Percentiles rank a stretch among this genome's conserved stretches.
These are phyloP conservation scores for Stachybotrys chartarum DNA, from an alignment of 2,329 filamentous ascomycete species.

Conservation along the genomic window DNA sequence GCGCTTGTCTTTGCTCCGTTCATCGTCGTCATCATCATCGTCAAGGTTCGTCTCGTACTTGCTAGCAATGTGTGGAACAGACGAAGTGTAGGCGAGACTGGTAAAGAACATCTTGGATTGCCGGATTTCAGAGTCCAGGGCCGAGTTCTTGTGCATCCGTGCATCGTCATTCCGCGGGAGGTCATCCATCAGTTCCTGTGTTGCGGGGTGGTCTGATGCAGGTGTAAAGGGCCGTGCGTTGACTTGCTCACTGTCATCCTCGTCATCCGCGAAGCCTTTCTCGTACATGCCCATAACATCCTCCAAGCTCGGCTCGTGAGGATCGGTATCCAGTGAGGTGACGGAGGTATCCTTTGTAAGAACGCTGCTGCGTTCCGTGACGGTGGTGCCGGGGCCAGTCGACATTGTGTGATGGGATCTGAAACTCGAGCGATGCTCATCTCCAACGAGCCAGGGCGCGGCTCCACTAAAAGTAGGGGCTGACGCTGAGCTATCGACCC, in stretches of 20 bases:
- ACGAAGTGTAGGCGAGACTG: constrained; percentile 29
- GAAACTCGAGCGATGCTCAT: constrained; percentile 48
- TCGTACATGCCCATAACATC: constrained; percentile 68
- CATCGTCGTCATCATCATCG: constrained; percentile 1
- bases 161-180: constrained; percentile 8
- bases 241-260: constrained; percentile 22
- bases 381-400: constrained; percentile 49
- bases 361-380: constrained; percentile 80
- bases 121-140: constrained; percentile 29
- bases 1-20: constrained; percentile 30
- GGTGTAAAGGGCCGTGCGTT: not conserved
- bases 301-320: constrained; percentile 55
- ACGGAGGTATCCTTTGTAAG: constrained; percentile 72
- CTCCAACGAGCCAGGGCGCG: constrained; percentile 41
- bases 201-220: not conserved
- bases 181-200: not conserved
- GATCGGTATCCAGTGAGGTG: constrained; percentile 47
- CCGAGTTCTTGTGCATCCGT: constrained; percentile 14
- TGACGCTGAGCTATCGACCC: constrained; percentile 30
- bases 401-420: constrained; percentile 49
- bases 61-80: constrained; percentile 29
- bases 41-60: constrained; percentile 11
- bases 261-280: constrained; percentile 47
- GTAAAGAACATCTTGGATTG: constrained; percentile 33
- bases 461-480: constrained; percentile 25